phyloP scores from a whole-genome alignment of 768 basidiomycete species.

The Chalciporus pseudorubinellus region DNA sequence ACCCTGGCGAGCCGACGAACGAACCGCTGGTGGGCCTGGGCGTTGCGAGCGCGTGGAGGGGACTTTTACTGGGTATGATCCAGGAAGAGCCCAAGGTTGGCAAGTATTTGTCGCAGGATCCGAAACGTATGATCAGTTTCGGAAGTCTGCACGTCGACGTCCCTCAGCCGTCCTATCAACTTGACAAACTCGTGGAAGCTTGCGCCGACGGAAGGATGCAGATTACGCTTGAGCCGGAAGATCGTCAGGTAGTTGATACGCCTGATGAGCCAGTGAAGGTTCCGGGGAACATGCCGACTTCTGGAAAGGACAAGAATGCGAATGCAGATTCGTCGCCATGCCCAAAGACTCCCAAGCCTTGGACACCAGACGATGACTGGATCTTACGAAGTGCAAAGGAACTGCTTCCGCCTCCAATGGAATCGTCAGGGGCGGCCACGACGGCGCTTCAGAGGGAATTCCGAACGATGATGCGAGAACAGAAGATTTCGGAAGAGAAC shows the following conservation, averaged over 20 bases:
- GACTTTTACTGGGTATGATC: too few species aligned
- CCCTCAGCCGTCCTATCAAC: constrained; percentile 55
- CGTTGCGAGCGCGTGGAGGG: too few species aligned
- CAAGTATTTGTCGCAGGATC: constrained; percentile 51
- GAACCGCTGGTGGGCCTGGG: too few species aligned
- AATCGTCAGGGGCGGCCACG: constrained; percentile 52
- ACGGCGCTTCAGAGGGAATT: constrained; percentile 62
- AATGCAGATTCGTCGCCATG: background rate
- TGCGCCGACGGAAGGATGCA: constrained; percentile 40
- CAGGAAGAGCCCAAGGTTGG: constrained; percentile 10
- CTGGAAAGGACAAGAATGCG: background rate
- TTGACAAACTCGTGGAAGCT: constrained; percentile 46
- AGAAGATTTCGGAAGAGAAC: constrained; percentile 44
- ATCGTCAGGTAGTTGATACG: constrained; percentile 42
- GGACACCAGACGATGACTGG: constrained; percentile 54
- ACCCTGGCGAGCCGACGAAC: background rate
- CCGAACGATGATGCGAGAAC: constrained; percentile 58
- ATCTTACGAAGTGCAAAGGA: constrained; percentile 42
- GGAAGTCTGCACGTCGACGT: constrained; percentile 41
- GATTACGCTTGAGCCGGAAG: constrained; percentile 50
- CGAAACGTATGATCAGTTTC: constrained; percentile 8
- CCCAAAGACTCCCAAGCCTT: constrained; percentile 16
- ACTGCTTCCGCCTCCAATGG: constrained; percentile 58
- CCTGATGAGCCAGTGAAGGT: background rate
- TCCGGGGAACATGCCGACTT: background rate